phyloP scores from a whole-genome alignment of 2,329 filamentous ascomycete species.

The Pseudogymnoascus verrucosus region DNA sequence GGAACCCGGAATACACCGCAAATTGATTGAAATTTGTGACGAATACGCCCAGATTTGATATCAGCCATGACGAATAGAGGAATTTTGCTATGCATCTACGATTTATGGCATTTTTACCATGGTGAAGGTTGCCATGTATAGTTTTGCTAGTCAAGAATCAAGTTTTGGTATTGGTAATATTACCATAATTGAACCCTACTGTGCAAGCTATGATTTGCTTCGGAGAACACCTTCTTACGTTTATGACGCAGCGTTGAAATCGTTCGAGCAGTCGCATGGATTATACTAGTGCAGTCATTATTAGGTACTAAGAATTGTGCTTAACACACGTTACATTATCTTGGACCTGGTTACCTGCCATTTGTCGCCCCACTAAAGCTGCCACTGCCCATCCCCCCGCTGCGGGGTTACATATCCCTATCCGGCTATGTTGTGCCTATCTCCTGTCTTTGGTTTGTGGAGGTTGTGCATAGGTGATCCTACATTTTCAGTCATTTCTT shows the following conservation, averaged over 20 bases:
- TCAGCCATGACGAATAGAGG: background rate
- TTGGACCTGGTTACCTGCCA: no score
- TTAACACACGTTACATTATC: no score
- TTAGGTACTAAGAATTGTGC: no score
- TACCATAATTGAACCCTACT: background rate
- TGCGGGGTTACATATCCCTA: no score
- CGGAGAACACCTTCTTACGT: background rate
- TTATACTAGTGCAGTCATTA: no score
- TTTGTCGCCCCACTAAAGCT: no score
- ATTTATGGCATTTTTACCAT: background rate
- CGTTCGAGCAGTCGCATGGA: background rate
- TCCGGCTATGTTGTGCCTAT: no score
- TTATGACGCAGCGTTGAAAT: background rate
- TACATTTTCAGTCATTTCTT: no score
- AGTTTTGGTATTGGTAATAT: background rate
- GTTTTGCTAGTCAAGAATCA: background rate
- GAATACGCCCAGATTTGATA: conserved; percentile 16
- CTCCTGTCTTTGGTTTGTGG: no score
- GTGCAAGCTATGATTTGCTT: background rate
- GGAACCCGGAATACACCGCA: conserved; percentile 8
- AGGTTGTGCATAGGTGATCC: no score
- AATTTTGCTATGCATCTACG: background rate
- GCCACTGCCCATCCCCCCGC: no score
- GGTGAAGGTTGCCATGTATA: background rate
- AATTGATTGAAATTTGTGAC: conserved; percentile 6